Evolutionary conservation across 139 green algal species (phyloP).

Genomic region (Haematococcus sp.): DNA sequence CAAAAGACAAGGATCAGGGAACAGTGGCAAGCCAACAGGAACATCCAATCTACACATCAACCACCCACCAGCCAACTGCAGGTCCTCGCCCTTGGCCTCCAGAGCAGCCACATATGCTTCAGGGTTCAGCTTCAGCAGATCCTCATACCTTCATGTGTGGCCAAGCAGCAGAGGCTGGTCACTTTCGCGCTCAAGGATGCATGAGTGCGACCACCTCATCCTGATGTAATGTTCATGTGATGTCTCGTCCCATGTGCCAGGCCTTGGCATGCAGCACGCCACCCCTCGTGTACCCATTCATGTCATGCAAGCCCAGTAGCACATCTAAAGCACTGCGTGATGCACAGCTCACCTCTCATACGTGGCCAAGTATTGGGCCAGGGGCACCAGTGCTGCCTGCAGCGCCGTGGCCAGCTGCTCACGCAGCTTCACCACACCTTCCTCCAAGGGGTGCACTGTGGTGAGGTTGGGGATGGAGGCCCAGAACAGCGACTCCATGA

Average conservation of each 20-base stretch:
- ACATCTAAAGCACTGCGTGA: not conserved
- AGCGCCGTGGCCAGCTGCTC: constrained; percentile 24
- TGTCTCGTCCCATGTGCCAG: not conserved
- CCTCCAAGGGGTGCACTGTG: constrained; percentile 59
- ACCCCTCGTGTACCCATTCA: no score
- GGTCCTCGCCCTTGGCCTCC: constrained; percentile 51
- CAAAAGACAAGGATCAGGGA: no score
- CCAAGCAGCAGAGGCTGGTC: not conserved
- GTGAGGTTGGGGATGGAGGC: constrained; percentile 53
- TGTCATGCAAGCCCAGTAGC: not conserved
- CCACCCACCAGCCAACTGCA: constrained; percentile 34
- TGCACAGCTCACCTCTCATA: constrained; percentile 34
- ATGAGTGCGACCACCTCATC: no score
- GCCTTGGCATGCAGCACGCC: not conserved
- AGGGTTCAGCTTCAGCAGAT: constrained; percentile 57
- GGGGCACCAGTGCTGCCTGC: constrained; percentile 24
- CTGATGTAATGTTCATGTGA: no score
- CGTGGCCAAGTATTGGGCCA: constrained; percentile 40
- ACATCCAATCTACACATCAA: no score
- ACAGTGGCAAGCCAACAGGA: no score
- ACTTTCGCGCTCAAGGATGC: constrained; percentile 2
- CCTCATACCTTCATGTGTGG: constrained; percentile 22
- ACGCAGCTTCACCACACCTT: constrained; percentile 31
- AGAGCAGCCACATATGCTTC: constrained; percentile 55
- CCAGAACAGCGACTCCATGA: constrained; percentile 85